phyloP scores from a whole-genome alignment of 345 rosid species.

The Rhizophora apiculata region DNA sequence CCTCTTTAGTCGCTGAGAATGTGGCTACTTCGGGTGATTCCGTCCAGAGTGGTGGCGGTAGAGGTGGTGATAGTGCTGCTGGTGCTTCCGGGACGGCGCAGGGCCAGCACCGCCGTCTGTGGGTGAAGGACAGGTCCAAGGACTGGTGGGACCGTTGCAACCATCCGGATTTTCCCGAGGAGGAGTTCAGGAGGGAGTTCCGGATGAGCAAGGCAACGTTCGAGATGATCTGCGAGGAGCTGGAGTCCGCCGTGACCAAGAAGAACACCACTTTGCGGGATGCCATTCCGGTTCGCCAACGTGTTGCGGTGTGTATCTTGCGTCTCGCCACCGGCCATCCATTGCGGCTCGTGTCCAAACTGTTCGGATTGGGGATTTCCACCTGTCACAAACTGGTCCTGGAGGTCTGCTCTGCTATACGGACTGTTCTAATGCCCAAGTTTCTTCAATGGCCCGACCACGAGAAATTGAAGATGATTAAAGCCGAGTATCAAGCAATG shows the following conservation, averaged over 20 bases:
- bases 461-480: slow-evolving; percentile 38
- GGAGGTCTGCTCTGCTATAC: slow-evolving; percentile 75
- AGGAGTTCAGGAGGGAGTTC: slow-evolving; percentile 77
- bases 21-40: neutral
- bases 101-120: slow-evolving; percentile 68
- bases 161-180: slow-evolving; percentile 67
- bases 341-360: slow-evolving; percentile 57
- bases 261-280: slow-evolving; percentile 81
- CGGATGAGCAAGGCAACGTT: slow-evolving; percentile 81
- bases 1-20: slow-evolving; percentile 12
- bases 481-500: slow-evolving; percentile 40
- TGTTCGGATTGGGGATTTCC: slow-evolving; percentile 76
- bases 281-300: slow-evolving; percentile 87
- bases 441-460: slow-evolving; percentile 77
- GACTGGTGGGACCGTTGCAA: slow-evolving; percentile 97
- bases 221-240: slow-evolving; percentile 70
- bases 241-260: slow-evolving; percentile 74
- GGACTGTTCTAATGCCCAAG: slow-evolving; percentile 69
- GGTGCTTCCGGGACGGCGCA: slow-evolving; percentile 10
- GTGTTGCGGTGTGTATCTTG: slow-evolving; percentile 95
- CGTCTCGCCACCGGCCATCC: slow-evolving; percentile 80
- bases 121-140: slow-evolving; percentile 83
- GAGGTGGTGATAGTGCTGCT: slow-evolving; percentile 11
- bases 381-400: slow-evolving; percentile 75
- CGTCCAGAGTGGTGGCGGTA: slow-evolving; percentile 6